Percentiles rank a stretch among this genome's conserved stretches.
These are phyloP conservation scores for Arabidopsis thaliana DNA, from an alignment of 345 rosid species.

Conservation along the genomic window TAIR10.1 NC_003076.8:4392001-4392500, in stretches of 20 bases:
- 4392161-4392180: conserved; percentile 17
- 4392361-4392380: conserved; percentile 38
- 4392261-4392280: conserved; percentile 64
- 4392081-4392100: conserved; percentile 44
- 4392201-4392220: conserved; percentile 22
- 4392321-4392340: conserved; percentile 62
- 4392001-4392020: conserved; percentile 74
- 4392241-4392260: conserved; percentile 49
- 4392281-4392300: conserved; percentile 72
- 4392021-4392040: conserved; percentile 77
- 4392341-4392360: conserved; percentile 39
- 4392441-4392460: neutral
- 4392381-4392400: conserved; percentile 47
- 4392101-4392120: conserved; percentile 13
- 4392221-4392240: conserved; percentile 27
- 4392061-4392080: conserved; percentile 80
- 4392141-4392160: neutral
- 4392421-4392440: conserved; percentile 32
- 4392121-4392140: conserved; percentile 29
- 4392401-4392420: conserved; percentile 38
- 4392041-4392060: conserved; percentile 66
- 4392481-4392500: neutral
- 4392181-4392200: conserved; percentile 35
- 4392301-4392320: conserved; percentile 27
- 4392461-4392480: neutral